Evolutionary conservation across 2,329 filamentous ascomycete genomes (phyloP).

Genomic region (Botrytis squamosa): DNA sequence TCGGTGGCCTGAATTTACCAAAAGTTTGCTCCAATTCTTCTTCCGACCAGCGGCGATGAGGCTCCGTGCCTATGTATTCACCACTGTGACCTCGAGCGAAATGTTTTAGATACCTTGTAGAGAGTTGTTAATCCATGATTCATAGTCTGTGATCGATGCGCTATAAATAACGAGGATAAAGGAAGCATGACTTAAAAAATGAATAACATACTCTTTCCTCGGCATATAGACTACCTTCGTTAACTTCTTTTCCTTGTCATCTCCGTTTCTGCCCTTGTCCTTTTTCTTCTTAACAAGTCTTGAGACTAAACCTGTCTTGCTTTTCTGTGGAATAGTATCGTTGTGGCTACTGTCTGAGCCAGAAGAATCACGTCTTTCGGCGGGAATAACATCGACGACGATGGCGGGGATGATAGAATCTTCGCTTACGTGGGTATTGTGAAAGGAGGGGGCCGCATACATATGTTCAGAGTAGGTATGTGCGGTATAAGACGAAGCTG

Average conservation of each 20-base stretch:
- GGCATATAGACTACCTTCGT: constrained; percentile 39
- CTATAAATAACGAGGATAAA: neutral
- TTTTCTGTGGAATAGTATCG: neutral
- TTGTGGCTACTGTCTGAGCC: neutral
- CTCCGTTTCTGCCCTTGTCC: constrained; percentile 21
- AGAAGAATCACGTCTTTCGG: neutral
- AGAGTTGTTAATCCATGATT: neutral
- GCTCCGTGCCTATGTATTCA: constrained; percentile 36
- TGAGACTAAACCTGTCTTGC: neutral
- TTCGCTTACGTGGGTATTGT: constrained; percentile 34
- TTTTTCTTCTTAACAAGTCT: constrained; percentile 22
- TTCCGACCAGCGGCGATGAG: constrained; percentile 36
- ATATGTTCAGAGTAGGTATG: constrained; percentile 29
- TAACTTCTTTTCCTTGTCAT: constrained; percentile 21
- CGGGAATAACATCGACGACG: constrained; percentile 28
- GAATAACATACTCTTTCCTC: constrained; percentile 27
- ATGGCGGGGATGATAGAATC: constrained; percentile 39
- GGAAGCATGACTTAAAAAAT: neutral
- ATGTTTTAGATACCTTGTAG: constrained; percentile 30
- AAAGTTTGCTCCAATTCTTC: constrained; percentile 36
- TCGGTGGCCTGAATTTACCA: constrained; percentile 32
- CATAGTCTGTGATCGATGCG: neutral
- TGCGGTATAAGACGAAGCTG: constrained; percentile 32
- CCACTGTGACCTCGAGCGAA: constrained; percentile 37
- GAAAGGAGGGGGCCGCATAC: constrained; percentile 31